These are phyloP conservation scores for Pseudogymnoascus sp. DNA, from an alignment of 2,329 filamentous ascomycete genomes.

Conservation along the genomic window DNA sequence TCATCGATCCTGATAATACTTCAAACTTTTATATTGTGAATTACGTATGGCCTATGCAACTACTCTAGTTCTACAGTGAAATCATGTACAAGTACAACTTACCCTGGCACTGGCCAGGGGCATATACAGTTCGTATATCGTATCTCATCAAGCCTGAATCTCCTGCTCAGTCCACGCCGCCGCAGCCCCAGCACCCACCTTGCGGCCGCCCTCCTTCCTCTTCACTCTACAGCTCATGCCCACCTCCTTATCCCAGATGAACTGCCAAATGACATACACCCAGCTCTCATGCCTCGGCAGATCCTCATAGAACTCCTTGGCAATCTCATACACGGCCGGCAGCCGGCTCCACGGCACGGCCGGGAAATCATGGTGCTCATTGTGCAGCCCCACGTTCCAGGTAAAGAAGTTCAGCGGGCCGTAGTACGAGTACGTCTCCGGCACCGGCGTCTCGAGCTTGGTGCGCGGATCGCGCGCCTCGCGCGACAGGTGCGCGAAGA, in stretches of 20 bases:
- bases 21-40: not conserved
- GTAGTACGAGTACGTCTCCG: conserved; percentile 97
- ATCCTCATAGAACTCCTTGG: conserved; percentile 84
- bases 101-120: not conserved
- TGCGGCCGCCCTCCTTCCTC: conserved; percentile 66
- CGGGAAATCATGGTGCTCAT: conserved; percentile 98
- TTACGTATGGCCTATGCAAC: not conserved
- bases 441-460: conserved; percentile 46
- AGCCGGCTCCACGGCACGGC: conserved; percentile 91
- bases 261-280: conserved; percentile 90
- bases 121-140: conserved; percentile 10
- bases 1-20: not conserved
- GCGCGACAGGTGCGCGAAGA: conserved; percentile 52
- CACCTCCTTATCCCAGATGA: conserved; percentile 83
- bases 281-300: conserved; percentile 84
- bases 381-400: conserved; percentile 96
- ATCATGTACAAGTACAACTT: not conserved
- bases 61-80: not conserved
- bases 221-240: conserved; percentile 91
- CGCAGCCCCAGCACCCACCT: conserved; percentile 44
- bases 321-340: conserved; percentile 67
- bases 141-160: conserved; percentile 49
- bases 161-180: conserved; percentile 61
- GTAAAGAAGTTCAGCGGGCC: conserved; percentile 84
- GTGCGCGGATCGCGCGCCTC: conserved; percentile 51